Base-by-base conservation (phyloP, 1,139 yeast genomes). In the Blastobotrys elegans region DNA sequence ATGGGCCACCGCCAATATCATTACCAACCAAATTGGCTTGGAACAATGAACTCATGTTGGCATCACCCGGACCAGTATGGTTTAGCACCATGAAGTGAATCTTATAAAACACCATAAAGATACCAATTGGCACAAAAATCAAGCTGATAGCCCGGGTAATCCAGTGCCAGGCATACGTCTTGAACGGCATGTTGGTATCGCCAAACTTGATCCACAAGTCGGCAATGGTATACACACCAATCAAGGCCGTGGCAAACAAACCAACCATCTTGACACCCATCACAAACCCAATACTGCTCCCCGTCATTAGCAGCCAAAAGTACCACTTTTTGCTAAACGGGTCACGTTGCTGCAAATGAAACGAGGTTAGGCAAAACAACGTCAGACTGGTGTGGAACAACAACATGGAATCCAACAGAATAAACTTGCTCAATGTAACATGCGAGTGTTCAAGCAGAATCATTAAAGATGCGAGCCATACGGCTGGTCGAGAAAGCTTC, bases 11-110 rank as follows among this genome's bases (percentile, higher is more conserved):
- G 49, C 82, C 85, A 53, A 90, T 82, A 50, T 79, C 80, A 31
- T 92, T 80, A 34, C 96, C 96, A 40, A 73, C 69, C 61, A 92
- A 76, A 65, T 88, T 86, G 47, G 98, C 98, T 71, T 92, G 98
- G 79, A 92, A 92, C 56, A 94, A 74, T 0, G 97, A 88, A 16
- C 96, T 86, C 98, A 94, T 94, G 61, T 85, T 85, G 43, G 96
- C 94, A 65, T 92, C 97, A 55, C 98, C 98, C 17, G 97, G 81
- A 54, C 99, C 98, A 2, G 95, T 79, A 58, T 80, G 82, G 61
- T 76, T 80, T 49, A 92, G 74, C 29, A 90, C 71, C 17, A 72
- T 57, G 59, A 92, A 92, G 66, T 92, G 99, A 42, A 85, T 71
- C 65, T 82, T 85, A 73, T 92, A 92, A 57, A 83, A 77, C 13